Evolutionary conservation across 305 asterid genomes (phyloP).

Genomic region (Fraxinus platypoda): DNA sequence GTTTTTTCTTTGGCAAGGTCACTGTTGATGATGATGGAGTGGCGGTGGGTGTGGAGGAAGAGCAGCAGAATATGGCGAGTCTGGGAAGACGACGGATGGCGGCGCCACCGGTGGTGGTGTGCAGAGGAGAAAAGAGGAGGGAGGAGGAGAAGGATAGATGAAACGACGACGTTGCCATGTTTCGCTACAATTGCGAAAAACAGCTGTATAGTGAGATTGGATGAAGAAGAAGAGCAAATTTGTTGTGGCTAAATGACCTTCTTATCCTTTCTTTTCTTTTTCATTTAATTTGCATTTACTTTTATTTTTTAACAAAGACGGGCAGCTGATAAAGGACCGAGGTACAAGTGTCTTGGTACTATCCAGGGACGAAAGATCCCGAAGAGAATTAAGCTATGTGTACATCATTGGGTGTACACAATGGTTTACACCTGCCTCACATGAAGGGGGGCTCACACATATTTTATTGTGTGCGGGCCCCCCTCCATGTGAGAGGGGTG

Average conservation of each 20-base stretch:
- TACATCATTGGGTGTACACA: too few species aligned
- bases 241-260: neutral
- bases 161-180: constrained; percentile 24
- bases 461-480: too few species aligned
- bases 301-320: neutral
- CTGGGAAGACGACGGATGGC: constrained; percentile 24
- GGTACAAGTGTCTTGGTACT: neutral
- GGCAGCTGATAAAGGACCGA: neutral
- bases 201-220: neutral
- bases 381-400: too few species aligned
- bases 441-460: too few species aligned
- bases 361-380: neutral
- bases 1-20: constrained; percentile 38
- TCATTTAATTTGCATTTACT: neutral
- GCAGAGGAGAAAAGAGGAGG: constrained; percentile 33
- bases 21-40: constrained; percentile 19
- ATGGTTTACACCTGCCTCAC: too few species aligned
- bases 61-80: constrained; percentile 7
- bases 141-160: constrained; percentile 44
- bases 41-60: constrained; percentile 27
- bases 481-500: too few species aligned
- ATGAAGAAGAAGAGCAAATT: neutral
- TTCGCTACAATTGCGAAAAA: neutral
- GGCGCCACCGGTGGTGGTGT: constrained; percentile 21
- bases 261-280: neutral